Evolutionary conservation across 768 basidiomycete species (phyloP).

Genomic region (Naganishia vishniacii): DNA sequence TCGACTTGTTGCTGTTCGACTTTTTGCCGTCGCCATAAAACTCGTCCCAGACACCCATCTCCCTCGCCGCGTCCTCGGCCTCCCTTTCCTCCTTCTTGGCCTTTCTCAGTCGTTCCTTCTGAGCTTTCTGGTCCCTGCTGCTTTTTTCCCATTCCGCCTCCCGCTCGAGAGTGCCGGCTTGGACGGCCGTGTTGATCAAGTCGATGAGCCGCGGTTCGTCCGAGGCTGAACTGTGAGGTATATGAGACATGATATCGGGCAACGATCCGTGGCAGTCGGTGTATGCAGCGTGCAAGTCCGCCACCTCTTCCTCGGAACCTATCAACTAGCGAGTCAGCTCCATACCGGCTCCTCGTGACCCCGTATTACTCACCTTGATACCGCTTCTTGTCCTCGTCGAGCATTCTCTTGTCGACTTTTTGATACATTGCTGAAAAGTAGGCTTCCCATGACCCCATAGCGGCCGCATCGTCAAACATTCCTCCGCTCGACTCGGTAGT

Average conservation of each 20-base stretch:
- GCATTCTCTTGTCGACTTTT: constrained; percentile 70
- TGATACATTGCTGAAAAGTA: constrained; percentile 91
- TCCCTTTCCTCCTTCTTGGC: constrained; percentile 74
- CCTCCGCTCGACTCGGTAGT: constrained; percentile 61
- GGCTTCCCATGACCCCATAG: constrained; percentile 85
- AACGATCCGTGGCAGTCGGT: constrained; percentile 66
- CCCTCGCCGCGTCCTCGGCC: constrained; percentile 72
- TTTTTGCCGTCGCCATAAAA: constrained; percentile 50
- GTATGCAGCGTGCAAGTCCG: constrained; percentile 74
- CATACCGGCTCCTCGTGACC: not conserved
- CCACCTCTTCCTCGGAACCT: constrained; percentile 81
- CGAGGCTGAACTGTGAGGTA: constrained; percentile 75
- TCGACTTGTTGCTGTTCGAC: constrained; percentile 5
- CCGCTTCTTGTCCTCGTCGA: constrained; percentile 88
- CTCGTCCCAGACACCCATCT: constrained; percentile 82
- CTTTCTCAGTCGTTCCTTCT: constrained; percentile 65
- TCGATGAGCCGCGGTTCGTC: constrained; percentile 81
- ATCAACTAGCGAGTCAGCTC: not conserved
- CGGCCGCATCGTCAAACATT: constrained; percentile 56
- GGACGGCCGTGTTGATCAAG: constrained; percentile 64
- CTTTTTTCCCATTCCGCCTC: constrained; percentile 61
- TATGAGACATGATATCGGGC: constrained; percentile 70
- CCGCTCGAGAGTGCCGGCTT: constrained; percentile 55
- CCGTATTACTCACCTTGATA: constrained; percentile 68
- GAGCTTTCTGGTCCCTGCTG: constrained; percentile 73